A percentile compares a stretch with the other conserved stretches of the same genome.
These are phyloP conservation scores for Blastomyces emzantsi DNA, from an alignment of 2,329 filamentous ascomycete genomes.

Conservation along the genomic window DNA sequence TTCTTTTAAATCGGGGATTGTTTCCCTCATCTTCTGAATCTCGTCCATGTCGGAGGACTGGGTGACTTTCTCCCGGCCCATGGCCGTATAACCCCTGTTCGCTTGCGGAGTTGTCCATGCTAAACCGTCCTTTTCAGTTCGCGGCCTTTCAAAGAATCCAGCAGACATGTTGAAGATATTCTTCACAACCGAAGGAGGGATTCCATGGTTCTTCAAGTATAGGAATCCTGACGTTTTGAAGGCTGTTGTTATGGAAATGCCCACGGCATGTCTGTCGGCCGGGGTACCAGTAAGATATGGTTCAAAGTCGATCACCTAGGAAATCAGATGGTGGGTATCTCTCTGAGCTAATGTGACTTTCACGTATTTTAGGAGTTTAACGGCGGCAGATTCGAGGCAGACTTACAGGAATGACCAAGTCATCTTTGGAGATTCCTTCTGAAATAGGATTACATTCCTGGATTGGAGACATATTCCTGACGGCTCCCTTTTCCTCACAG, in stretches of 20 bases:
- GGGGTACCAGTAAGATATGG: constrained; percentile 58
- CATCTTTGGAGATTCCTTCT: constrained; percentile 36
- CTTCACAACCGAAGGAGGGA: constrained; percentile 50
- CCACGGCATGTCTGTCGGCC: constrained; percentile 54
- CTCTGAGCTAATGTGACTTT: neutral
- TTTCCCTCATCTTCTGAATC: constrained; percentile 50
- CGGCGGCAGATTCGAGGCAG: neutral
- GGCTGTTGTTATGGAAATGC: constrained; percentile 62
- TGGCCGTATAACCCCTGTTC: constrained; percentile 64
- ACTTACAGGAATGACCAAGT: constrained; percentile 36
- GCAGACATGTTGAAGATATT: constrained; percentile 59
- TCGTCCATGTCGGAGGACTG: constrained; percentile 46
- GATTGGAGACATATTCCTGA: constrained; percentile 9
- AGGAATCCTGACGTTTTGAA: constrained; percentile 85
- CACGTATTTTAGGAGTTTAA: neutral
- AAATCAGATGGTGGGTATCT: neutral
- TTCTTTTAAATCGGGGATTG: constrained; percentile 48
- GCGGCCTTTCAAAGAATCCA: constrained; percentile 58
- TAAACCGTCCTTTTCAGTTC: constrained; percentile 54
- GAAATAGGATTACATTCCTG: constrained; percentile 21
- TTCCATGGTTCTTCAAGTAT: constrained; percentile 73
- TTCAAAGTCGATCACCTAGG: constrained; percentile 68
- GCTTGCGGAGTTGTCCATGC: constrained; percentile 63
- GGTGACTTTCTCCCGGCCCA: constrained; percentile 63
- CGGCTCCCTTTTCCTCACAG: neutral